These are phyloP conservation scores for Emmonsiellopsis sp. DNA, from an alignment of 2,329 filamentous ascomycete genomes.

Conservation along the genomic window DNA sequence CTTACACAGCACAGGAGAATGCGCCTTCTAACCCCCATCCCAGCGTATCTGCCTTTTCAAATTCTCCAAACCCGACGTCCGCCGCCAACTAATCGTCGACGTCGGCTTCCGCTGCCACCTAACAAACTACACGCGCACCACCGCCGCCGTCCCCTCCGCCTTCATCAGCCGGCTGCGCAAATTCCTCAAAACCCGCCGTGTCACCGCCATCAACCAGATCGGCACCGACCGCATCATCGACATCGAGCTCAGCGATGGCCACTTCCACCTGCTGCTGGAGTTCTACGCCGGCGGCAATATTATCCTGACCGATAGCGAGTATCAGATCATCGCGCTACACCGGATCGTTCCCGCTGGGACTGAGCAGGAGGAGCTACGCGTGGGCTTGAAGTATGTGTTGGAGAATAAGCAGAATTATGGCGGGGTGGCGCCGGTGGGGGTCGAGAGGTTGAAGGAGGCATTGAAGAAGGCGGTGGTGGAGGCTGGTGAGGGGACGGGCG, in stretches of 20 bases:
- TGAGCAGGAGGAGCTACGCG: slow-evolving; percentile 71
- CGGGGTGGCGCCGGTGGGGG: slow-evolving; percentile 66
- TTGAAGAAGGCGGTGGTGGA: slow-evolving; percentile 53
- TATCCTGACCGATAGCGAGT: slow-evolving; percentile 75
- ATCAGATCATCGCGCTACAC: slow-evolving; percentile 72
- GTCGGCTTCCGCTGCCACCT: slow-evolving; percentile 94
- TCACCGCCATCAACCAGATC: slow-evolving; percentile 73
- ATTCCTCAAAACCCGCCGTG: slow-evolving; percentile 73
- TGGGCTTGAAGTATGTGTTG: slow-evolving; percentile 70
- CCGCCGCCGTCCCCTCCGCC: slow-evolving; percentile 70
- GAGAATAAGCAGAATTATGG: slow-evolving; percentile 75
- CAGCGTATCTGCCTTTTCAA: slow-evolving; percentile 88
- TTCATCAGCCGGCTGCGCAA: slow-evolving; percentile 85
- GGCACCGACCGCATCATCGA: slow-evolving; percentile 92
- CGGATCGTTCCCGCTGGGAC: slow-evolving; percentile 72
- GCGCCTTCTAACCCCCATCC: neutral
- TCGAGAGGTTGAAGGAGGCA: slow-evolving; percentile 60
- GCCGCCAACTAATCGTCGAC: slow-evolving; percentile 85
- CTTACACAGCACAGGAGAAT: too few species aligned
- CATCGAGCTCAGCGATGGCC: slow-evolving; percentile 83
- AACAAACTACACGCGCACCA: slow-evolving; percentile 80
- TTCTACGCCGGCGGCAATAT: slow-evolving; percentile 97
- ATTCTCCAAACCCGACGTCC: slow-evolving; percentile 80
- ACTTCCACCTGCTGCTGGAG: slow-evolving; percentile 80
- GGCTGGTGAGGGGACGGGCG: slow-evolving; percentile 16